Conservation (phyloP, 2,329 filamentous ascomycete species). For the Aspergillus sp. region DNA sequence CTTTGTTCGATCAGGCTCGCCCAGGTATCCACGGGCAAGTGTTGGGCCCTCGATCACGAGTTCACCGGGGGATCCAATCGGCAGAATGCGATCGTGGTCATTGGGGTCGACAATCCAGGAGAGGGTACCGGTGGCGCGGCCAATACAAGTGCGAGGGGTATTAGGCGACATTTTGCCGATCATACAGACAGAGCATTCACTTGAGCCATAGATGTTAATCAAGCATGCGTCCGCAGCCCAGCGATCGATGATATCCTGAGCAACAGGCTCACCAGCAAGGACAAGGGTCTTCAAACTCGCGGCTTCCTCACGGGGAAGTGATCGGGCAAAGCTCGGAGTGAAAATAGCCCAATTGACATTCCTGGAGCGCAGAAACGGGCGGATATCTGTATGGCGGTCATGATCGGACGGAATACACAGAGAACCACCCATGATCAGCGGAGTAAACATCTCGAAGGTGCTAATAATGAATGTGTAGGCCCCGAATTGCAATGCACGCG, state of each 20-base stretch:
- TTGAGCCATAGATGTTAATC: conserved; percentile 28
- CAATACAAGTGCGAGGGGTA: conserved; percentile 10
- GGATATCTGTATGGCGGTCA: conserved; percentile 20
- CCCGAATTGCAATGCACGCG: conserved; percentile 46
- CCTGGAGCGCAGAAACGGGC: conserved; percentile 14
- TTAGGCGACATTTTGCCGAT: conserved; percentile 6
- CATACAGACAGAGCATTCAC: conserved; percentile 19
- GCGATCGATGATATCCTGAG: conserved; percentile 11
- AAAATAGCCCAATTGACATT: conserved; percentile 44
- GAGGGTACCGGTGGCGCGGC: conserved; percentile 10
- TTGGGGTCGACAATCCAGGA: conserved; percentile 21
- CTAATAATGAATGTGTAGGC: conserved; percentile 41
- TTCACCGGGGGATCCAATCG: conserved; percentile 25
- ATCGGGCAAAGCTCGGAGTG: conserved; percentile 44
- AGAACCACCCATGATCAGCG: conserved; percentile 43
- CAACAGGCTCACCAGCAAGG: conserved; percentile 17
- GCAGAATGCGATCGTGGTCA: conserved; percentile 20
- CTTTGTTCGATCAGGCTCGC: conserved; percentile 17
- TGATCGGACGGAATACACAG: conserved; percentile 43
- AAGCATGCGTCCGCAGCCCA: conserved; percentile 22
- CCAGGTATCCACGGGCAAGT: conserved; percentile 33
- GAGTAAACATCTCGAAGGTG: conserved; percentile 41
- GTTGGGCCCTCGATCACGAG: conserved; percentile 34
- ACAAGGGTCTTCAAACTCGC: conserved; percentile 29
- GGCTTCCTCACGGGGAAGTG: conserved; percentile 27